Percentiles rank a stretch among this genome's conserved stretches.
Conservation (phyloP, 2,329 filamentous ascomycete species). For the Knufia petricola region DNA sequence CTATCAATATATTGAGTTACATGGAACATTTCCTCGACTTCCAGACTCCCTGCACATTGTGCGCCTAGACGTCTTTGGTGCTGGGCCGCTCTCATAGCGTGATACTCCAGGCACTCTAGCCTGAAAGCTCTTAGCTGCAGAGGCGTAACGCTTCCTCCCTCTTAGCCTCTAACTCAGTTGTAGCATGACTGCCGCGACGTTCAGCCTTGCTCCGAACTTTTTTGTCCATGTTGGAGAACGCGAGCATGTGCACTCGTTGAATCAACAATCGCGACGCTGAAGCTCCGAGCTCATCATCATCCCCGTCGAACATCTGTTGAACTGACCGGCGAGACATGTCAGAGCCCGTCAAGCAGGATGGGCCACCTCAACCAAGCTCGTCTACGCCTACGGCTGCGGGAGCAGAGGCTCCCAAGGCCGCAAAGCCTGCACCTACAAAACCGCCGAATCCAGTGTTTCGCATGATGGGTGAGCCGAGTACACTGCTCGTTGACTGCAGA, state of each 20-base stretch:
- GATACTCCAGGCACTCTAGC: not conserved
- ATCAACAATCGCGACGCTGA: not conserved
- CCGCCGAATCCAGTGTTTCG: conserved; percentile 62
- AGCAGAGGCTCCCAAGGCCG: conserved; percentile 29
- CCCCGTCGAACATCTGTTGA: not conserved
- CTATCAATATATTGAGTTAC: too few species aligned
- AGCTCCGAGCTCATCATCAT: not conserved
- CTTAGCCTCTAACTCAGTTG: not conserved
- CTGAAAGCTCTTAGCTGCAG: not conserved
- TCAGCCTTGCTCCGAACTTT: conserved; percentile 7
- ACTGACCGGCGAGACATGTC: conserved; percentile 24
- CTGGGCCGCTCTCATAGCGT: not conserved
- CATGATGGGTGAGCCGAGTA: conserved; percentile 49
- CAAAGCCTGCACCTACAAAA: conserved; percentile 36
- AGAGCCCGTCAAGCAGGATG: conserved; percentile 28
- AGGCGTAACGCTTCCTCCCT: not conserved
- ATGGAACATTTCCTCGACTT: too few species aligned
- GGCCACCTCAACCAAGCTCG: conserved; percentile 11
- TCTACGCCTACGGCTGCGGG: conserved; percentile 20
- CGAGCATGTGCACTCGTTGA: not conserved
- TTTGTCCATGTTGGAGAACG: not conserved
- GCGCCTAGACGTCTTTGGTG: not conserved
- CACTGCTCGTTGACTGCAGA: conserved; percentile 1
- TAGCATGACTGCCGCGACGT: not conserved
- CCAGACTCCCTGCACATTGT: not conserved